Evolutionary conservation across 2,329 filamentous ascomycete species (phyloP).

Genomic region (Chaetomiaceae sp.): DNA sequence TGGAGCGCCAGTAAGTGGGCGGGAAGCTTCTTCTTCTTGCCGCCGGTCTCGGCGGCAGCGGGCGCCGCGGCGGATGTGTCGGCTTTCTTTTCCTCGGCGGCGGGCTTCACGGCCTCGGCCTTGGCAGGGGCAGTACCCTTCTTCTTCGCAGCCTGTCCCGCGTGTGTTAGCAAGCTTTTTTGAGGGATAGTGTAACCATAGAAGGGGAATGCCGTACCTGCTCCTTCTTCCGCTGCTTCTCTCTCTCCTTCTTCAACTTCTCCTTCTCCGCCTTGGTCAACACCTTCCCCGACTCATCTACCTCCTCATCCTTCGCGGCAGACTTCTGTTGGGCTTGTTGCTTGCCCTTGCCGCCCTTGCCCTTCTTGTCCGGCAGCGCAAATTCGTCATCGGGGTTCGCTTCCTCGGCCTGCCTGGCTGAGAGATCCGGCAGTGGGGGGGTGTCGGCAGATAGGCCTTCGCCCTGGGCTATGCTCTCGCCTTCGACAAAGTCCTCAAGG

Average conservation of each 20-base stretch:
- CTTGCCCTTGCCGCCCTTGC: constrained; percentile 55
- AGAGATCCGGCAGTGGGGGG: constrained; percentile 44
- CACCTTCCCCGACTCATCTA: constrained; percentile 59
- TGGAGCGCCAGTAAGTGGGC: constrained; percentile 68
- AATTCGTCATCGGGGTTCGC: constrained; percentile 83
- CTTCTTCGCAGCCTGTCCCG: constrained; percentile 71
- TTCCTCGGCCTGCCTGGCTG: constrained; percentile 71
- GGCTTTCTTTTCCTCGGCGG: constrained; percentile 46
- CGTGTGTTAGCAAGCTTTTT: constrained; percentile 6
- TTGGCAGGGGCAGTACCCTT: constrained; percentile 54
- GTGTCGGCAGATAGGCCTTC: constrained; percentile 35
- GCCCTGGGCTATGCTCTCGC: constrained; percentile 50
- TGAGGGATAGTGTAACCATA: neutral
- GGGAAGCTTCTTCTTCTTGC: constrained; percentile 86
- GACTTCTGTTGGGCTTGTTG: constrained; percentile 45
- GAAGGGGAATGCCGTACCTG: constrained; percentile 54
- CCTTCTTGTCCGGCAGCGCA: constrained; percentile 71
- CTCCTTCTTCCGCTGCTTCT: constrained; percentile 98
- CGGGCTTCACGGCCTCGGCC: constrained; percentile 52
- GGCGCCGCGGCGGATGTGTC: constrained; percentile 37
- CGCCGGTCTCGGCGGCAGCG: constrained; percentile 47
- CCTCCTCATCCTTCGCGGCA: constrained; percentile 41
- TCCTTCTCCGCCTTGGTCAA: constrained; percentile 99
- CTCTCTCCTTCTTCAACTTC: constrained; percentile 93
- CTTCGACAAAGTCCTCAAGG: constrained; percentile 68